Evolutionary conservation across 345 rosid species (phyloP).

Genomic region (Odontarrhena argentea): DNA sequence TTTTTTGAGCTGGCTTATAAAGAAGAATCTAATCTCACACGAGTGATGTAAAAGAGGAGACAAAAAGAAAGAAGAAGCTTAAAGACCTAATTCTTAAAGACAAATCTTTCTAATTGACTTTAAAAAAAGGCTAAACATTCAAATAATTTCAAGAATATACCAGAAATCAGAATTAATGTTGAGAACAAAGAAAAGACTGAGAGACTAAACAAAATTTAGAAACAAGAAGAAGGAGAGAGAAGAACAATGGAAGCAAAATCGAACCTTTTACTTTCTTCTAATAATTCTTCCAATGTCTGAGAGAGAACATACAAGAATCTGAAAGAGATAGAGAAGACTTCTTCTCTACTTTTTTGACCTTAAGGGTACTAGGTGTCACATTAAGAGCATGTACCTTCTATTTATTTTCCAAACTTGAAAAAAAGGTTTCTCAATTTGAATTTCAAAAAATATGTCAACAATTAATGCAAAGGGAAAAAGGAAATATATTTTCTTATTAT

Average conservation of each 20-base stretch:
- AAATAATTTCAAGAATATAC: conserved; percentile 4
- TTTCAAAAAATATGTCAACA: conserved; percentile 41
- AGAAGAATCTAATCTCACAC: conserved; percentile 28
- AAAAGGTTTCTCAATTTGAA: conserved; percentile 41
- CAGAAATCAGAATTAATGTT: conserved; percentile 24
- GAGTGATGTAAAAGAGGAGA: conserved; percentile 35
- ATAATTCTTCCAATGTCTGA: conserved; percentile 17
- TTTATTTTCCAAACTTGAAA: conserved; percentile 25
- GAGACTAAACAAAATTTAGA: conserved; percentile 5
- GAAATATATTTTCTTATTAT: not conserved
- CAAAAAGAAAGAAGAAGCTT: conserved; percentile 29
- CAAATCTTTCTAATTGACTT: conserved; percentile 31
- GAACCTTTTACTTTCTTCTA: conserved; percentile 23
- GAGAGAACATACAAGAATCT: conserved; percentile 26
- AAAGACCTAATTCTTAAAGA: conserved; percentile 43
- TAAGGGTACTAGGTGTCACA: conserved; percentile 17
- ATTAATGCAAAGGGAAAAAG: conserved; percentile 28
- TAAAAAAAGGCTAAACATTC: not conserved
- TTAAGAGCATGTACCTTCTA: conserved; percentile 14
- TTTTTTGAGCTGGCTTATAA: conserved; percentile 24
- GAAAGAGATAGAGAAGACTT: conserved; percentile 25
- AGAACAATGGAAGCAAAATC: conserved; percentile 24
- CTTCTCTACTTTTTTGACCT: conserved; percentile 28
- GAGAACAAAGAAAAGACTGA: conserved; percentile 6
- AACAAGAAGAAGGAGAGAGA: conserved; percentile 26